Conservation (phyloP, 805 yeast species). For the Lipomyces anomalus region DNA sequence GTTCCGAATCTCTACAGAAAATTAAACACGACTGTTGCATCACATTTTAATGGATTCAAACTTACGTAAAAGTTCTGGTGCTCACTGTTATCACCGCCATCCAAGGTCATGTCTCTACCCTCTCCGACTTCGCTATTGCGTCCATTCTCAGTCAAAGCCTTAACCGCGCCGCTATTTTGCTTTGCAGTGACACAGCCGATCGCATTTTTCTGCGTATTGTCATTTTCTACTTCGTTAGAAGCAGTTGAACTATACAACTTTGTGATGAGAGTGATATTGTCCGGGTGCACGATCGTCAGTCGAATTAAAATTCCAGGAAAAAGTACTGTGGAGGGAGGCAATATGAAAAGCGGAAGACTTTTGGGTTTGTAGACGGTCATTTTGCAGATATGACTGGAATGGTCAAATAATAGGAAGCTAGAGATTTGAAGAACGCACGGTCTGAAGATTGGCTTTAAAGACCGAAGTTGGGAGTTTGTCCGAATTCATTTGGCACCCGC, state of each 20-base stretch:
- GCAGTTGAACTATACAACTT: too few relatives aligned
- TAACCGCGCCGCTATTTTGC: background rate
- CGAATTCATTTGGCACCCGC: too few relatives aligned
- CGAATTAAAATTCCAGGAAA: slow-evolving; percentile 15
- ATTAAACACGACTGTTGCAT: too few relatives aligned
- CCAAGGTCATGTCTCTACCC: slow-evolving; percentile 1
- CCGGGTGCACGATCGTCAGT: slow-evolving; percentile 7
- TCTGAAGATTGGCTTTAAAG: too few relatives aligned
- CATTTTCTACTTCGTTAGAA: too few relatives aligned
- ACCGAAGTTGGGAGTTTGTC: too few relatives aligned
- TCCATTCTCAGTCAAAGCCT: background rate
- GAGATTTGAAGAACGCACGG: too few relatives aligned
- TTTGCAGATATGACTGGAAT: too few relatives aligned
- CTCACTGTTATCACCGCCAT: too few relatives aligned
- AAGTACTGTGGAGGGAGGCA: slow-evolving; percentile 14
- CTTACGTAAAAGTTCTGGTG: slow-evolving; percentile 12
- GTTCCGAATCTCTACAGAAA: background rate
- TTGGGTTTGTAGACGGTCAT: background rate
- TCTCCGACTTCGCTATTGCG: background rate
- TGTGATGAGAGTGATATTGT: slow-evolving; percentile 11
- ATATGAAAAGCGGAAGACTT: slow-evolving; percentile 11
- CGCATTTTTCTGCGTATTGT: background rate
- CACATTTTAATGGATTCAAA: too few relatives aligned
- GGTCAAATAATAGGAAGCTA: too few relatives aligned
- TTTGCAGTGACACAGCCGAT: background rate